Evolutionary conservation across 192 early-diverging fungal genomes (phyloP).

Genomic region (Allomyces javanicus): DNA sequence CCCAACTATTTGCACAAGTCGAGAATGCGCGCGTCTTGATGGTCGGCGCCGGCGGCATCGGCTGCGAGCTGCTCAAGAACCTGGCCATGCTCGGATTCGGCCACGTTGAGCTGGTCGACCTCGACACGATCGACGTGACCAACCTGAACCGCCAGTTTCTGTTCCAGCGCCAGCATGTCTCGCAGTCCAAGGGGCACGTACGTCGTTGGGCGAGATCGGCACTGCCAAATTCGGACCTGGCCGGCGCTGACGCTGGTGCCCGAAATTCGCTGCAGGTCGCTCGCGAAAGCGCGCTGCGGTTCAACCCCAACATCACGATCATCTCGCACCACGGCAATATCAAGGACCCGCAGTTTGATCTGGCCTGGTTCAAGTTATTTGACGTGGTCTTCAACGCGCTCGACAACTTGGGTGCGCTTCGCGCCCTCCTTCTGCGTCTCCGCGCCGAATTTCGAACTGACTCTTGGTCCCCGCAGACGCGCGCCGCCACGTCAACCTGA

Average conservation of each 20-base stretch:
- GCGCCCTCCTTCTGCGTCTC: neutral
- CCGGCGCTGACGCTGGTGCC: neutral
- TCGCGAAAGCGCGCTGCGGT: slow-evolving; percentile 52
- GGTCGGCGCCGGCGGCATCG: slow-evolving; percentile 85
- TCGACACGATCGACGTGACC: slow-evolving; percentile 95
- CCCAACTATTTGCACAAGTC: neutral
- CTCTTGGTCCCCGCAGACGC: slow-evolving; percentile 37
- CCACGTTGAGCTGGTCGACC: slow-evolving; percentile 70
- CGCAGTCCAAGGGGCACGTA: slow-evolving; percentile 75
- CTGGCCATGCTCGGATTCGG: slow-evolving; percentile 73
- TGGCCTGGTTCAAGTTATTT: slow-evolving; percentile 74
- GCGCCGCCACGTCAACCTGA: slow-evolving; percentile 76
- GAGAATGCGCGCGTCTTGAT: slow-evolving; percentile 28
- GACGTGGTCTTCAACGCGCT: slow-evolving; percentile 88
- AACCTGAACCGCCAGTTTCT: slow-evolving; percentile 99
- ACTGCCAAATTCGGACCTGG: neutral
- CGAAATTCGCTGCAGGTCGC: slow-evolving; percentile 42
- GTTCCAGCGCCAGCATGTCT: slow-evolving; percentile 85
- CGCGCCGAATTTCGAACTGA: neutral
- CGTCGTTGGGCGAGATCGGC: slow-evolving; percentile 5
- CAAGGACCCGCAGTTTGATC: slow-evolving; percentile 60
- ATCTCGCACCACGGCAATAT: slow-evolving; percentile 67
- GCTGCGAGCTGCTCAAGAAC: slow-evolving; percentile 94
- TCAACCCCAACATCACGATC: slow-evolving; percentile 68
- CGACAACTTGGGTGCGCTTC: slow-evolving; percentile 47